Evolutionary conservation across 495 filamentous ascomycete species (phyloP).

Genomic region (Penicillium crystallinum): DNA sequence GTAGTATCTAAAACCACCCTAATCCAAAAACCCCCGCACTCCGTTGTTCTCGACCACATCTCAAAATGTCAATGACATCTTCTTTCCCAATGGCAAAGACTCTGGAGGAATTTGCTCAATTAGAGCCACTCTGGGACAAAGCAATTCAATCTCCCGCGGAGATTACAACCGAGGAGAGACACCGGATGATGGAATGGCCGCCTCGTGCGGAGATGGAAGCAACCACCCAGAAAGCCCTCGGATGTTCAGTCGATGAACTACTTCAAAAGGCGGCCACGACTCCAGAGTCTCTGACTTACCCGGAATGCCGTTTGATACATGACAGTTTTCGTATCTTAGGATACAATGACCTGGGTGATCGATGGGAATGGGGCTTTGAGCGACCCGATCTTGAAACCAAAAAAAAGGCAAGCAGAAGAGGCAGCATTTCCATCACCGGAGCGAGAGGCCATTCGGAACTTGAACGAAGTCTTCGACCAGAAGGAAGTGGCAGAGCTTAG

Average conservation of each 20-base stretch:
- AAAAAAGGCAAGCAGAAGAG: not conserved
- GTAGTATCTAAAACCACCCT: too few species aligned
- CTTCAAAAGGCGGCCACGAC: not conserved
- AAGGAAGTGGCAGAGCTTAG: not conserved
- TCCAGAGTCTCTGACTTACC: constrained; percentile 1
- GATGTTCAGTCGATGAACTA: not conserved
- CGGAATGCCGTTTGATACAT: constrained; percentile 5
- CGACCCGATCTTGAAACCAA: not conserved
- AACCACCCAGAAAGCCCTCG: not conserved
- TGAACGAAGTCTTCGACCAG: not conserved
- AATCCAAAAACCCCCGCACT: too few species aligned
- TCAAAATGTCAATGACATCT: too few species aligned
- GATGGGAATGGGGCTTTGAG: not conserved
- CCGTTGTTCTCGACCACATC: too few species aligned
- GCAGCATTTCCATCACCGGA: not conserved
- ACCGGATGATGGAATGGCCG: constrained; percentile 3
- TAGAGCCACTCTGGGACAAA: constrained; percentile 8
- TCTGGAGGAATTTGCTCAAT: constrained; percentile 5
- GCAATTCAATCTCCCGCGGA: constrained; percentile 1
- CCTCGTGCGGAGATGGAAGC: not conserved
- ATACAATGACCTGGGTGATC: not conserved
- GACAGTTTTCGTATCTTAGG: not conserved
- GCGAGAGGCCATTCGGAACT: not conserved
- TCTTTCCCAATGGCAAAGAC: constrained; percentile 1
- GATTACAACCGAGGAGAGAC: constrained; percentile 1